phyloP scores from a whole-genome alignment of 1,284 basidiomycete species.

The Trametes sp. region DNA sequence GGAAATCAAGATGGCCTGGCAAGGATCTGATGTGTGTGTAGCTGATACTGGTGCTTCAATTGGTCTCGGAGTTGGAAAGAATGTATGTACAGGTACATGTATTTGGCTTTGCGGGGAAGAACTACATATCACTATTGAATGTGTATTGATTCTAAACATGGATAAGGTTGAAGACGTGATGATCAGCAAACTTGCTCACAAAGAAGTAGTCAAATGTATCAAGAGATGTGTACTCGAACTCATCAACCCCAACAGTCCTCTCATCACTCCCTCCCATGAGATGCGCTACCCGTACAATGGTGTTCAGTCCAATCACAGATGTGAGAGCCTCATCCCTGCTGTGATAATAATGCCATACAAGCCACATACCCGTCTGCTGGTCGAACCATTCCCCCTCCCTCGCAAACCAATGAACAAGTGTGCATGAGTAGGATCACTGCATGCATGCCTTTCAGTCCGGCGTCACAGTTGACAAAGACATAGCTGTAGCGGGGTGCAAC shows the following conservation, averaged over 20 bases:
- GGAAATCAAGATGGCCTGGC: no score
- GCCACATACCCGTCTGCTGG: slow-evolving; percentile 32
- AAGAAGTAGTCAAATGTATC: slow-evolving; percentile 18
- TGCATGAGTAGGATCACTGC: slow-evolving; percentile 26
- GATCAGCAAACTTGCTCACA: slow-evolving; percentile 25
- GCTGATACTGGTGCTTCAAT: no score
- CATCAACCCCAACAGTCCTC: slow-evolving; percentile 1
- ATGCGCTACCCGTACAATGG: slow-evolving; percentile 21
- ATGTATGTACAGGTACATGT: no score
- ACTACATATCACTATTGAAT: no score
- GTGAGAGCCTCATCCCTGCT: background rate
- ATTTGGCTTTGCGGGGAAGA: no score
- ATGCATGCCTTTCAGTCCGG: background rate
- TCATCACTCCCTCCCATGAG: slow-evolving; percentile 10
- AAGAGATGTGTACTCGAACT: background rate
- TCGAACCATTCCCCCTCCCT: slow-evolving; percentile 22
- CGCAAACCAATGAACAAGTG: slow-evolving; percentile 32
- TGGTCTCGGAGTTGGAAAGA: no score
- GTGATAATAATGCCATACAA: slow-evolving; percentile 19
- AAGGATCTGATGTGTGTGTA: no score
- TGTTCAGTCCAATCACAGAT: slow-evolving; percentile 24
- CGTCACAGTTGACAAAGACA: slow-evolving; percentile 10
- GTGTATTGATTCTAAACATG: background rate
- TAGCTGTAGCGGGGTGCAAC: slow-evolving; percentile 16
- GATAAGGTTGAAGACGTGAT: slow-evolving; percentile 17